Evolutionary conservation across 495 filamentous ascomycete species (phyloP), one percentile per base, ranked within the genome.

Genomic region (Clavariopsis aquatica): DNA sequence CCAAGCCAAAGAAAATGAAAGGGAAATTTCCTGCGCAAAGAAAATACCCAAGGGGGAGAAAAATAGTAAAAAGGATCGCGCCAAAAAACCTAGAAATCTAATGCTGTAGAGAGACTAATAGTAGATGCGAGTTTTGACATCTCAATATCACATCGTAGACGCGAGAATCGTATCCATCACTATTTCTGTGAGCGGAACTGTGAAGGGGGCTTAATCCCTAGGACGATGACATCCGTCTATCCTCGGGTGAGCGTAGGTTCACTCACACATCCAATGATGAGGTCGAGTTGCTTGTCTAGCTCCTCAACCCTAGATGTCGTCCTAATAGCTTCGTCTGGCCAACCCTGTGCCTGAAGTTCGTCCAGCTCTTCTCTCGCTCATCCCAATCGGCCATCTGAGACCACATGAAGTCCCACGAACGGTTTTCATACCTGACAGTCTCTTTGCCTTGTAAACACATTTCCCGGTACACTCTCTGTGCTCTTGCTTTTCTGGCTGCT

Each of bases 361-460:
- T 29, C 72, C 73, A 72, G 31, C 64, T 69, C 54, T 58, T 55
- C 45, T 66, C 62, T 47, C 73, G 47, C 65, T 72, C 73, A 17
- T 71, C 67, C 73, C 72, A 73, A 49, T 72, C 72, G 31, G 56
- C 45, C 73, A 75, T 75, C 64, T 75, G 73, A 10, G 49, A 62
- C 17, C 72, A 26, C 73, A 75, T 74, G 46, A 75, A 74, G 22
- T 75, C 73, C 73, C 73, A 75, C 31, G 57, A 49, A 49, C 69
- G 66, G 51, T 57, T 66, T 52, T 75, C 73, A 22, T 73, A 51
- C 49, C 57, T 47, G 24, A 46, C 41, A 31, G 68, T 62, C 47
- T 69, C 62, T 22, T 71, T 65, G 13, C 64, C 72, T 19, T 63
- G 31, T 29, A 65, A 26, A 58, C 72, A 74, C 69, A 71, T 70